phyloP scores from a whole-genome alignment of 345 rosid genomes.

The Arabidopsis thaliana region DNA sequence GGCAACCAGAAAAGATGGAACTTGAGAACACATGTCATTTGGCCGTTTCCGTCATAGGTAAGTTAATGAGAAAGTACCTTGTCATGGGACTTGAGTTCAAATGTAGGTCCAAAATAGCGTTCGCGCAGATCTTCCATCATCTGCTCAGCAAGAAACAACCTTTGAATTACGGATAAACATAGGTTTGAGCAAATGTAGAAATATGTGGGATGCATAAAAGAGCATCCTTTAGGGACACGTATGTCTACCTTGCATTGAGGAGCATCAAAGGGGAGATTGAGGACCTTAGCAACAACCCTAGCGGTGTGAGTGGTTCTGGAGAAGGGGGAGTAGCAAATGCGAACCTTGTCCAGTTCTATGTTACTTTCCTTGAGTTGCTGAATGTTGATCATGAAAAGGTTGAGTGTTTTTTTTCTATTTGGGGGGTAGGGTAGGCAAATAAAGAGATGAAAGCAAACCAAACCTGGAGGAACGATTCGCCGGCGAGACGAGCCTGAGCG shows the following conservation, averaged over 20 bases:
- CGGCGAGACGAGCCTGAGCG: constrained; percentile 77
- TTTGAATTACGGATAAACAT: not conserved
- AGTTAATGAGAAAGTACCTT: constrained; percentile 50
- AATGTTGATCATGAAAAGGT: not conserved
- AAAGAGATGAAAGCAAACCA: not conserved
- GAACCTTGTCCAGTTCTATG: constrained; percentile 61
- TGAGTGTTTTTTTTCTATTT: not conserved
- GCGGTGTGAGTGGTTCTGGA: constrained; percentile 91
- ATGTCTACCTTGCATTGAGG: constrained; percentile 72
- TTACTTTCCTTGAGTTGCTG: constrained; percentile 75
- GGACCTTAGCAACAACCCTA: constrained; percentile 63
- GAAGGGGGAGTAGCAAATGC: constrained; percentile 92
- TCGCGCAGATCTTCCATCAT: constrained; percentile 82
- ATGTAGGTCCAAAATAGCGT: constrained; percentile 89
- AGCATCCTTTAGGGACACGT: not conserved
- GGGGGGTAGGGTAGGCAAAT: not conserved
- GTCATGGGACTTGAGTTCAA: constrained; percentile 83
- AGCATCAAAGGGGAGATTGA: constrained; percentile 70
- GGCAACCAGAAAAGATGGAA: constrained; percentile 2
- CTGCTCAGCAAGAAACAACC: constrained; percentile 41
- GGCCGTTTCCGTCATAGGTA: not conserved
- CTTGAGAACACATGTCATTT: not conserved
- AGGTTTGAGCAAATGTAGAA: not conserved
- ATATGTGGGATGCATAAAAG: not conserved
- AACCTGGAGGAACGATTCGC: constrained; percentile 73